Evolutionary conservation across 164 flowering plant genomes (phyloP).

Genomic region (Nymphaea colorata): DNA sequence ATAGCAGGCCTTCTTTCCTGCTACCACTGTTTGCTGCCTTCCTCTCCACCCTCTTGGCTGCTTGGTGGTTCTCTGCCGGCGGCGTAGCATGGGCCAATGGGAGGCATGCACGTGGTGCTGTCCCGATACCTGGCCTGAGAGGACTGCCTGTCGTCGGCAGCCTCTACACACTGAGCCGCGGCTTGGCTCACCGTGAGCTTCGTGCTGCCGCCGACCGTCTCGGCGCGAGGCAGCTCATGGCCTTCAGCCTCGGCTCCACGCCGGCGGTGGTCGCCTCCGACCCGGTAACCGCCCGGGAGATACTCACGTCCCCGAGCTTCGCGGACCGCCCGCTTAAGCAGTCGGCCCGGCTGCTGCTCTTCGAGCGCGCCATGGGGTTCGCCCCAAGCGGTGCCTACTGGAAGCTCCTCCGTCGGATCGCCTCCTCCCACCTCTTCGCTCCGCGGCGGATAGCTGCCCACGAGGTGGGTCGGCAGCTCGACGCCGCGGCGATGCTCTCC

Average conservation of each 20-base stretch:
- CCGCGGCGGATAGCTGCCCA: slow-evolving; percentile 43
- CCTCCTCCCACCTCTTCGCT: slow-evolving; percentile 49
- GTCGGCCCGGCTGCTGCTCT: slow-evolving; percentile 58
- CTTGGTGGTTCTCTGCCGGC: slow-evolving; percentile 43
- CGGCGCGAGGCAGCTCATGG: slow-evolving; percentile 42
- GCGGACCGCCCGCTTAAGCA: slow-evolving; percentile 69
- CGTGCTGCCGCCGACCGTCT: slow-evolving; percentile 27
- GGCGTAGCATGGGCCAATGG: slow-evolving; percentile 63
- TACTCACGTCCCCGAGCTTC: slow-evolving; percentile 43
- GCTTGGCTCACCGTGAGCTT: slow-evolving; percentile 49
- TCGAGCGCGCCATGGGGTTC: slow-evolving; percentile 75
- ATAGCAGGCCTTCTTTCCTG: too few species aligned
- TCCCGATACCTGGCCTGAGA: slow-evolving; percentile 43
- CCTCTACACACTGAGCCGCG: slow-evolving; percentile 30
- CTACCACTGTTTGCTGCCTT: slow-evolving; percentile 1
- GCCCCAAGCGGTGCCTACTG: slow-evolving; percentile 68
- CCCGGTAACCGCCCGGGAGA: slow-evolving; percentile 46
- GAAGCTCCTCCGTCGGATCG: slow-evolving; percentile 48
- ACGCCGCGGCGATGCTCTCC: slow-evolving; percentile 31
- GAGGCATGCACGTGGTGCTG: slow-evolving; percentile 21
- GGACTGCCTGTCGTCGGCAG: slow-evolving; percentile 64
- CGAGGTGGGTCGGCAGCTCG: slow-evolving; percentile 30
- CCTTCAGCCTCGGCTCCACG: slow-evolving; percentile 54
- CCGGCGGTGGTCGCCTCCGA: slow-evolving; percentile 50
- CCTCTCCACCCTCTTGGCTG: slow-evolving; percentile 15